Evolutionary conservation across 768 basidiomycete species (phyloP), one percentile per base, ranked within the genome.

Genomic region (Boletus insuetus): DNA sequence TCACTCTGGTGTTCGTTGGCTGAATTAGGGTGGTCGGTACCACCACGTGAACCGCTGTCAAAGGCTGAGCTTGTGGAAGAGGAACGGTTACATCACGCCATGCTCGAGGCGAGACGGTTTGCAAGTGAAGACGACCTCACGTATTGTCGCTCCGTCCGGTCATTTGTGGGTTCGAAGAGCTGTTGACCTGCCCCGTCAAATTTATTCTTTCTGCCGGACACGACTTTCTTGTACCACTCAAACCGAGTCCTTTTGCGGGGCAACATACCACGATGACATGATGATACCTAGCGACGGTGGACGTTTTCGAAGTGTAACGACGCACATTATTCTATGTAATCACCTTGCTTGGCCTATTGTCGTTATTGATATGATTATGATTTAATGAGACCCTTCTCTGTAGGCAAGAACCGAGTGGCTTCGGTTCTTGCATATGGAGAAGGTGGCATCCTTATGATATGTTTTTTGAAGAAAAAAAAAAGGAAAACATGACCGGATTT

Each of bases 21-120:
- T 9, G 78, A 77, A 22, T 64, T 86, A 22, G 84, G 84, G 32
- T 87, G 83, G 82, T 61, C 73, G 17, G 75, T 82, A 20, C 86
- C 86, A 22, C 68, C 75, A 8, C 78, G 83, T 49, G 86, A 86
- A 49, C 81, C 84, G 10, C 69, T 87, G 45, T 79, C 83, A 4
- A 87, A 85, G 65, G 85, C 86, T 17, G 86, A 88, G 66, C 73
- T 86, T 6, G 79, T 86, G 34, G 84, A 87, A 62, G 86, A 87
- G 62, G 80, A 84, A 58, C 75, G 86, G 34, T 69, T 83, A 39
- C 79, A 83, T 56, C 79, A 80, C 26, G 81, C 79, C 40, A 82
- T 87, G 76, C 66, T 82, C 13, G 80, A 85, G 58, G 84, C 84
- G 35, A 76, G 81, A 53, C 77, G 72, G 50, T 73, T 68, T 56